Evolutionary conservation across 2,329 filamentous ascomycete genomes (phyloP).

Genomic region (Exophiala viscosa): DNA sequence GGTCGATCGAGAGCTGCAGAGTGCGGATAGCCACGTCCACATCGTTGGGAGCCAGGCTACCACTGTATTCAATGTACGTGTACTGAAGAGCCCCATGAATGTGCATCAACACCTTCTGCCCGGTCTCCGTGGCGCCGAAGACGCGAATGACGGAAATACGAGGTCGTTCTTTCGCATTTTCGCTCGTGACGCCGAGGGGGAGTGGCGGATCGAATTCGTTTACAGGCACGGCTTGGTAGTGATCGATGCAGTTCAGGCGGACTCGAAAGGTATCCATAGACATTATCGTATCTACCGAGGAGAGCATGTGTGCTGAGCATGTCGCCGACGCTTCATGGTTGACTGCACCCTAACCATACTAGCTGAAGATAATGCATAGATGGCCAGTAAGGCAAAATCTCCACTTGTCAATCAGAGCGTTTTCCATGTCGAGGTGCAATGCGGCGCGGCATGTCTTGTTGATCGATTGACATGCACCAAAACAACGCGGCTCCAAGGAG

Average conservation of each 20-base stretch:
- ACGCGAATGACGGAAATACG: conserved; percentile 82
- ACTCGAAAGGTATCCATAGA: conserved; percentile 76
- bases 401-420: no score
- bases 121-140: conserved; percentile 89
- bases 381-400: no score
- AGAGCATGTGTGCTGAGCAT: conserved; percentile 16
- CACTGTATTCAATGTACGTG: conserved; percentile 82
- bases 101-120: conserved; percentile 93
- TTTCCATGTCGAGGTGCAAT: no score
- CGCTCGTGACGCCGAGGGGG: conserved; percentile 52
- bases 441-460: no score
- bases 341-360: background rate
- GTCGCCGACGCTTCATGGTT: conserved; percentile 7
- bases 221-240: conserved; percentile 79
- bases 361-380: no score
- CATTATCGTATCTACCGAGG: background rate
- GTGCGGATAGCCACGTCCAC: conserved; percentile 72
- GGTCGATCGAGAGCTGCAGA: conserved; percentile 83
- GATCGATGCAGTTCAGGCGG: conserved; percentile 91
- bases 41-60: conserved; percentile 61
- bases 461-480: no score
- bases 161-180: conserved; percentile 59
- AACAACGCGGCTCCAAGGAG: no score
- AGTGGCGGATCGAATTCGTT: conserved; percentile 72
- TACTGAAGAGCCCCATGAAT: conserved; percentile 95